Conservation (phyloP, 2,329 filamentous ascomycete genomes). For the Aspergillus aculeatinus region DNA sequence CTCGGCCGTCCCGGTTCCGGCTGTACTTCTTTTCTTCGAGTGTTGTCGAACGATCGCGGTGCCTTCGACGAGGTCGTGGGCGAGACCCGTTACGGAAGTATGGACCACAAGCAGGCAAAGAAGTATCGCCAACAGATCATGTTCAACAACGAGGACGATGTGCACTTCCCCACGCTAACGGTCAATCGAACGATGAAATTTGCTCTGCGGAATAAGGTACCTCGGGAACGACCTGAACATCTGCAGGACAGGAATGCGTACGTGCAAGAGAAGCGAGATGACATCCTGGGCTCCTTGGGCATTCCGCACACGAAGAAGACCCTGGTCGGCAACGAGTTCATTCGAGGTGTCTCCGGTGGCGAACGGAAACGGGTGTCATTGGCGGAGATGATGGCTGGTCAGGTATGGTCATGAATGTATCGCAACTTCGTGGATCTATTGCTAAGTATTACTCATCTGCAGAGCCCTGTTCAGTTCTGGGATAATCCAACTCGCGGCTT, state of each 20-base stretch:
- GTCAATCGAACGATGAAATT: constrained; percentile 73
- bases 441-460: not conserved
- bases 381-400: constrained; percentile 56
- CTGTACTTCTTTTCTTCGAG: constrained; percentile 69
- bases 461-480: constrained; percentile 60
- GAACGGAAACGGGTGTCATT: constrained; percentile 69
- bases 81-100: constrained; percentile 52
- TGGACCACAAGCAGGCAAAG: constrained; percentile 48
- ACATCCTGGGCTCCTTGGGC: constrained; percentile 33
- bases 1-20: constrained; percentile 67
- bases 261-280: constrained; percentile 31
- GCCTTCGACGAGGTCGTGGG: constrained; percentile 61
- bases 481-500: constrained; percentile 66
- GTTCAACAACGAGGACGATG: constrained; percentile 74
- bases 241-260: constrained; percentile 29
- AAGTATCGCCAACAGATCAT: constrained; percentile 50
- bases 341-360: constrained; percentile 66
- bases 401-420: constrained; percentile 38
- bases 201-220: constrained; percentile 56
- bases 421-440: not conserved
- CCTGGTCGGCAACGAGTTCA: constrained; percentile 64
- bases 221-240: constrained; percentile 26
- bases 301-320: constrained; percentile 58
- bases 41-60: constrained; percentile 63
- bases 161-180: constrained; percentile 72